Base-by-base conservation (phyloP, 306 rosid genomes). In the Glycine soja region DNA sequence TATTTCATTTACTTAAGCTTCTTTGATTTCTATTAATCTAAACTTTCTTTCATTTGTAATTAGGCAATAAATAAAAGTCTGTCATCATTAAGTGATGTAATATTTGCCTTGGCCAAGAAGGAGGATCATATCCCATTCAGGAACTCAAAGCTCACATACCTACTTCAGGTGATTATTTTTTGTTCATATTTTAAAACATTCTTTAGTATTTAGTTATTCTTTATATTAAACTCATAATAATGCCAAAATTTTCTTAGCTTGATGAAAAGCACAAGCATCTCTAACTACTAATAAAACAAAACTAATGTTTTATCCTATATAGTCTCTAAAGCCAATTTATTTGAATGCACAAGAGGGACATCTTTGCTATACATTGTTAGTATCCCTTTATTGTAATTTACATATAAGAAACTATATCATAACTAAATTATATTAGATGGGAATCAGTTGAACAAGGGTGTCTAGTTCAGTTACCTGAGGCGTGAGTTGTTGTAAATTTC, bases 71-170 rank as follows among this genome's bases (percentile, higher is more conserved):
- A 95, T 72, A 92, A 86, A 85, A 95, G 99, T 80, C 67, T 95
- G 47, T 95, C 99, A 57, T 95, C 92, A 47, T 82, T 95, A 65
- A 93, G 97, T 75, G 99, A 95, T 76, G 99, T 95, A 36, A 95
- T 95, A 87, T 93, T 93, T 81, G 80, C 99, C 58, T 87, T 95
- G 92, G 98, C 98, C 77, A 95, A 93, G 92, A 93, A 93, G 91
- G 98, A 95, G 72, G 99, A 95, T 52, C 90, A 95, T 46, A 80
- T 95, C 15, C 99, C 99, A 63, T 95, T 89, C 86, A 84, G 99
- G 80, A 93, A 95, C 91, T 95, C 99, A 19, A 95, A 93, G 86
- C 99, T 95, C 36, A 95, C 99, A 51, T 95, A 95, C 85, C 93
- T 95, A 75, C 99, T 95, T 80, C 99, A 95, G 98, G 98, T 93